Evolutionary conservation across 441 rosid species (phyloP).

Genomic region (Biscutella laevigata): DNA sequence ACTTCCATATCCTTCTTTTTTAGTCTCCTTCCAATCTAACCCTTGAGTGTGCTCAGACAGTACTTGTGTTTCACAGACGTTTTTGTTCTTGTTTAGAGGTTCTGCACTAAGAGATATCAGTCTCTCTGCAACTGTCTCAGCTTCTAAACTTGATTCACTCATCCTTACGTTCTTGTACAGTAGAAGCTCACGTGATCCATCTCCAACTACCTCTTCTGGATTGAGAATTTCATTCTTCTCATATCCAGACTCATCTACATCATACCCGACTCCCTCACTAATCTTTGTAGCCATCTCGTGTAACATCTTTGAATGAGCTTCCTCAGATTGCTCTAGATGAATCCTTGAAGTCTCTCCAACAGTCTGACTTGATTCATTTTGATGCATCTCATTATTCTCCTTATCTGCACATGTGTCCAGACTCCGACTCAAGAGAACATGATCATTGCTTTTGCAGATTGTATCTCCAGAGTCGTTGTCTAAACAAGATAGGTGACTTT

Average conservation of each 20-base stretch:
- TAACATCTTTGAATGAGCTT: constrained; percentile 9
- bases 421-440: constrained; percentile 19
- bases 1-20: constrained; percentile 18
- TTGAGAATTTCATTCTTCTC: constrained; percentile 1
- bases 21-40: constrained; percentile 21
- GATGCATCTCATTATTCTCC: constrained; percentile 15
- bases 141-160: constrained; percentile 8
- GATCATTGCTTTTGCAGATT: constrained; percentile 26
- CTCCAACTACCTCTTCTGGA: background rate
- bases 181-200: constrained; percentile 15
- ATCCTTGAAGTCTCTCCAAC: background rate
- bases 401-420: constrained; percentile 14
- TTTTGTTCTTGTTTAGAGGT: background rate
- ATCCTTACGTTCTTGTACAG: constrained; percentile 8
- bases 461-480: constrained; percentile 33
- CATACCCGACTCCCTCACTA: background rate
- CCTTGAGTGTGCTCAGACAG: constrained; percentile 1
- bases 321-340: constrained; percentile 22
- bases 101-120: background rate
- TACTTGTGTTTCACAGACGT: background rate
- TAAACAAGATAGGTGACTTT: constrained; percentile 33
- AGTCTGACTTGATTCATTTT: constrained; percentile 5
- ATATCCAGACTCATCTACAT: constrained; percentile 14
- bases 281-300: background rate
- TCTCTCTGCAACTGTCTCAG: constrained; percentile 15